A percentile compares a stretch with the other conserved stretches of the same genome.
Evolutionary conservation across 371 early-diverging fungal species (phyloP).

Genomic region (Mortierella sp.): DNA sequence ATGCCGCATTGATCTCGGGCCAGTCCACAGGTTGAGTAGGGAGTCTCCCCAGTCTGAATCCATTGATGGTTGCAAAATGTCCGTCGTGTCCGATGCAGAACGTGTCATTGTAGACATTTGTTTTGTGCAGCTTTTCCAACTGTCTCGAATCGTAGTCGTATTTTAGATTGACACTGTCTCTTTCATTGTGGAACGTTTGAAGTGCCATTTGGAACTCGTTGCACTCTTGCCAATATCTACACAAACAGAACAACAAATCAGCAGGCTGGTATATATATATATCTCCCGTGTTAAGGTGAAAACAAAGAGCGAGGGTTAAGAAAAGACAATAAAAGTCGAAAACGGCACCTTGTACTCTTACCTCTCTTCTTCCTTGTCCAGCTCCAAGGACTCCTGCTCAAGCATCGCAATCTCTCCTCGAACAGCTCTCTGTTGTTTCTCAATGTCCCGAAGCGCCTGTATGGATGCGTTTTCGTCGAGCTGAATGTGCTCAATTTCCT

Average conservation of each 20-base stretch:
- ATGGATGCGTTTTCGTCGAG: conserved; percentile 64
- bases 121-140: conserved; percentile 86
- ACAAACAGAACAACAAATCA: too few species aligned
- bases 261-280: too few species aligned
- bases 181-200: conserved; percentile 76
- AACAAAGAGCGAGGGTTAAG: too few species aligned
- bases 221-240: conserved; percentile 79
- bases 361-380: conserved; percentile 73
- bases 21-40: conserved; percentile 87
- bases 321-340: too few species aligned
- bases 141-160: conserved; percentile 83
- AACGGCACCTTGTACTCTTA: too few species aligned
- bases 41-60: conserved; percentile 89
- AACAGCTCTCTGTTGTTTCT: conserved; percentile 68
- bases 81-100: conserved; percentile 91
- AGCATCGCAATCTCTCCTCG: conserved; percentile 68
- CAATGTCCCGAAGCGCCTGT: conserved; percentile 65
- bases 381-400: conserved; percentile 68
- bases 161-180: conserved; percentile 81
- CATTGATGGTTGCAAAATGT: conserved; percentile 93
- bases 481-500: conserved; percentile 64
- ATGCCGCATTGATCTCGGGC: conserved; percentile 97
- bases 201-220: conserved; percentile 77
- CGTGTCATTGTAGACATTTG: conserved; percentile 93
- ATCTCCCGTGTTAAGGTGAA: too few species aligned